Base-by-base conservation (phyloP, 352 stramenopile genomes). In the Blastocystis sp. region DNA sequence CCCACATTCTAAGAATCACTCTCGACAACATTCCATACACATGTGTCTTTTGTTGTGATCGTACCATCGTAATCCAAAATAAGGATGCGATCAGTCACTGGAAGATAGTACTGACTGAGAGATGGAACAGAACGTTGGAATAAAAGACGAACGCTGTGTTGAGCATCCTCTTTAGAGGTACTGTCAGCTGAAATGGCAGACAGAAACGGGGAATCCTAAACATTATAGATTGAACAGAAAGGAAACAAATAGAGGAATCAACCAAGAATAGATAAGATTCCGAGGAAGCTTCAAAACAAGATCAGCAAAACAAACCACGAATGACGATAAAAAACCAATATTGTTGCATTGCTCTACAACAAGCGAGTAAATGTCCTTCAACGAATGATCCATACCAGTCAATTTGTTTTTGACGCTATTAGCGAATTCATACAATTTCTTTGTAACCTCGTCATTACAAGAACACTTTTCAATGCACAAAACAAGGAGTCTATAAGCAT, bases 51-150 rank as follows among this genome's bases (percentile, higher is more conserved):
- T 30, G 53, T 40, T 6, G 73, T 69, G 33, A 84, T n/a, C 4
- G 73, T 84, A 11, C 73, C 73, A n/a, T 84, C 73, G 48, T 66
- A 84, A 27, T 84, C 73, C 15, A 84, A 30, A 15, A 58, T 0
- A 48, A 51, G 17, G 15, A 35, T 0, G 7, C 37, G 44, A 78
- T 54, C 35, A 42, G 37, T 42, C 37, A 78, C n/a, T 53, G 66
- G 66, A 48, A 57, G 44, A 51, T 48, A 70, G 60, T 62, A 62
- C 56, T 62, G 56, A 33, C 56, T 7, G 15, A 62, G 56, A 62
- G 56, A 44, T 22, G 24, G 4, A 51, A 78, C 30, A 0, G 35
- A 57, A 7, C 57, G 11, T 37, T 78, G 66, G 37, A 78, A 78
- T 22, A 78, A 51, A 19, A 58, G 19, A 35, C 66, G 66, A 48